phyloP scores from a whole-genome alignment of 129 eudicot genomes.

The Pseudognaphalium luteoalbum region DNA sequence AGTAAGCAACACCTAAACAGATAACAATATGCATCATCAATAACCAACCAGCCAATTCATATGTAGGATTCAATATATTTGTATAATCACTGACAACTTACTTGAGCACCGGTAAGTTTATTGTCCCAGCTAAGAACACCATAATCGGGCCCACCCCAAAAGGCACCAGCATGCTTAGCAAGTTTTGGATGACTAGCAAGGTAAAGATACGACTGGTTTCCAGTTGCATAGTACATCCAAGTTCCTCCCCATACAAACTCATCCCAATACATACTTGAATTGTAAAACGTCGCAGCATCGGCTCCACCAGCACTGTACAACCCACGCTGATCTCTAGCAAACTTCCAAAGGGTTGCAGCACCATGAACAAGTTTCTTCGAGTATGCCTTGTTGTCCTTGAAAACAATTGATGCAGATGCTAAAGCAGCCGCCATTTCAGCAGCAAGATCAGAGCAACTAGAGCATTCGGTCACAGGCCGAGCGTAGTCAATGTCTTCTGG shows the following conservation, averaged over 20 bases:
- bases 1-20: constrained; percentile 68
- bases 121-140: constrained; percentile 98
- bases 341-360: constrained; percentile 77
- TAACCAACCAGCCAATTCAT: not conserved
- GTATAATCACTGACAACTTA: constrained; percentile 30
- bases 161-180: constrained; percentile 94
- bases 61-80: not conserved
- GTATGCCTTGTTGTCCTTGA: constrained; percentile 89
- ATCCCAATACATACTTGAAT: constrained; percentile 85
- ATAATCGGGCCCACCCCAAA: constrained; percentile 91
- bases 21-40: constrained; percentile 12
- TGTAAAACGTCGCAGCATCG: constrained; percentile 76
- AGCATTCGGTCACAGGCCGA: constrained; percentile 70
- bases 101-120: constrained; percentile 95
- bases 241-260: constrained; percentile 93
- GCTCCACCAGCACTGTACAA: constrained; percentile 66
- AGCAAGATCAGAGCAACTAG: constrained; percentile 85
- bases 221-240: constrained; percentile 95
- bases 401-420: constrained; percentile 92
- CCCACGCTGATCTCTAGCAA: constrained; percentile 75
- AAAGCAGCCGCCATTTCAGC: constrained; percentile 99
- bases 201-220: constrained; percentile 69
- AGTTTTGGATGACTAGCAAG: constrained; percentile 75
- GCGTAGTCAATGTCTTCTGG: constrained; percentile 87
- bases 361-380: constrained; percentile 94